These are phyloP conservation scores for Chytriomyces confervae DNA, from an alignment of 192 early-diverging fungal genomes.

Conservation along the genomic window DNA sequence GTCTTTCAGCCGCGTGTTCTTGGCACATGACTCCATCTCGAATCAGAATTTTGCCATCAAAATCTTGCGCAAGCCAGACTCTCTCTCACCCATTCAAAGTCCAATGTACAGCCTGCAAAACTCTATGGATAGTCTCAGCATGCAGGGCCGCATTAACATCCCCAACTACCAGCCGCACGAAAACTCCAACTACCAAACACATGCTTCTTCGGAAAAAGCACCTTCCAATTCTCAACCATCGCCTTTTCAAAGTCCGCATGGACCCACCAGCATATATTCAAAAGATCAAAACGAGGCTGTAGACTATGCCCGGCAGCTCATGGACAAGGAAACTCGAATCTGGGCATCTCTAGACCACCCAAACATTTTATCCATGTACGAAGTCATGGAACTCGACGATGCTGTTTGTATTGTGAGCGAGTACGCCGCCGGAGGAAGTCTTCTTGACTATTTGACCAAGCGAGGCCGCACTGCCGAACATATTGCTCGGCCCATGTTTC, in stretches of 20 bases:
- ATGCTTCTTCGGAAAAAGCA: not conserved
- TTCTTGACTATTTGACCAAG: slow-evolving; percentile 64
- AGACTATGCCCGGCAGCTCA: slow-evolving; percentile 40
- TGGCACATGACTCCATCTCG: slow-evolving; percentile 55
- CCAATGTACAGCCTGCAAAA: not conserved
- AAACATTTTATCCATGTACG: slow-evolving; percentile 69
- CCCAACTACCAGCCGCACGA: not conserved
- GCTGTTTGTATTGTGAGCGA: slow-evolving; percentile 75
- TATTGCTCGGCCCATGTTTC: slow-evolving; percentile 65
- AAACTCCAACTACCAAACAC: slow-evolving; percentile 6
- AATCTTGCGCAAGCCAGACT: slow-evolving; percentile 40
- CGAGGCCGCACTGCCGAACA: slow-evolving; percentile 55
- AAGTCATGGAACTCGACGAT: slow-evolving; percentile 69
- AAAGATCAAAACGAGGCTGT: not conserved
- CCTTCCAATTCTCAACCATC: not conserved
- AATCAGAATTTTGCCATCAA: slow-evolving; percentile 66
- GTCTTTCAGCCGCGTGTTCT: slow-evolving; percentile 76
- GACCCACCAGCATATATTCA: slow-evolving; percentile 1
- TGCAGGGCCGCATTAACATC: slow-evolving; percentile 5
- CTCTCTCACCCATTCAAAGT: not conserved
- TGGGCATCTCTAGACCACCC: slow-evolving; percentile 73
- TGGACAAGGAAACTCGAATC: slow-evolving; percentile 72
- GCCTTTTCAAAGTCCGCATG: not conserved
- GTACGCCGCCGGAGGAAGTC: slow-evolving; percentile 64
- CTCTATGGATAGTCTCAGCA: slow-evolving; percentile 10